phyloP scores from a whole-genome alignment of 306 rosid genomes.

The Quercus agrifolia region DNA sequence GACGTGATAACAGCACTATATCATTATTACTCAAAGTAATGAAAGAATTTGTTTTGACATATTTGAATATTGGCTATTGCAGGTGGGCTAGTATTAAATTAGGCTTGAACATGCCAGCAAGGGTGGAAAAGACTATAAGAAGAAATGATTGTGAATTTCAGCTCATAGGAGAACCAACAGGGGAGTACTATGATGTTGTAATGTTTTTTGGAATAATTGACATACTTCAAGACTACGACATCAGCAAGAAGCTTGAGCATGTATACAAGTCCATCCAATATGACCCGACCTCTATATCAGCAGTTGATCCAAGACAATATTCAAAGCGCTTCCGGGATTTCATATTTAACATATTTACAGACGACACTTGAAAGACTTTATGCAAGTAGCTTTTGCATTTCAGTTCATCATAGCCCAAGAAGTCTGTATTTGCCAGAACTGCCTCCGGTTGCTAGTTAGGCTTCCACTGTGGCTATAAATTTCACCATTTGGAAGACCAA shows the following conservation, averaged over 20 bases:
- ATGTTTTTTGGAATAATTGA: conserved; percentile 84
- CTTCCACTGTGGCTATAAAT: neutral
- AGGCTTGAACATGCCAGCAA: conserved; percentile 80
- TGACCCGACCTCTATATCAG: conserved; percentile 88
- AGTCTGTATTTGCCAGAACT: neutral
- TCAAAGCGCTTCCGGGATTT: conserved; percentile 91
- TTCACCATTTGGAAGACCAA: neutral
- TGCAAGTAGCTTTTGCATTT: neutral
- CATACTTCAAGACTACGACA: conserved; percentile 97
- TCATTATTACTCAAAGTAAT: neutral
- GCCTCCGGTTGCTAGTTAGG: neutral
- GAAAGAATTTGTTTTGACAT: neutral
- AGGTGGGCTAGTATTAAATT: conserved; percentile 66
- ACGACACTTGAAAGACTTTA: conserved; percentile 32
- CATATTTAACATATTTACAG: conserved; percentile 60
- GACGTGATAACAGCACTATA: neutral
- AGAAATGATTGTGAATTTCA: conserved; percentile 53
- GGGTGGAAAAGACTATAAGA: conserved; percentile 69
- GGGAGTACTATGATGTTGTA: conserved; percentile 68
- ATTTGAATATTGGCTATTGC: conserved; percentile 16
- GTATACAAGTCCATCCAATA: conserved; percentile 93
- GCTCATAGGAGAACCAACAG: conserved; percentile 76
- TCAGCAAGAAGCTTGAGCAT: conserved; percentile 98
- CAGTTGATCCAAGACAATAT: conserved; percentile 88
- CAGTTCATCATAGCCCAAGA: conserved; percentile 1